Conservation (phyloP, 352 stramenopile genomes). For the Aphanomyces stellatus region DNA sequence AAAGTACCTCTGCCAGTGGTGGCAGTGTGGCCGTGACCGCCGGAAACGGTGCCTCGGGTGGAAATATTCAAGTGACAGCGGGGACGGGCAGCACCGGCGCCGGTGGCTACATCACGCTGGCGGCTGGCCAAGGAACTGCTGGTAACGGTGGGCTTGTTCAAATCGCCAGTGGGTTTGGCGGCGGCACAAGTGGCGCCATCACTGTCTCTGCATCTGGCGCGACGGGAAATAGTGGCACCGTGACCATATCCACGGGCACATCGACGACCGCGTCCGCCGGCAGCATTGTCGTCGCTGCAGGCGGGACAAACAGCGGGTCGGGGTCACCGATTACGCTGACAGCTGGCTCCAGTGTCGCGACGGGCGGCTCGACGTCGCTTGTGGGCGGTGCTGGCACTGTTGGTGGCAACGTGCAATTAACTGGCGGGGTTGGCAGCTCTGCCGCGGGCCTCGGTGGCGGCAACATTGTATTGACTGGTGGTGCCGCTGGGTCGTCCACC, state of each 20-base stretch:
- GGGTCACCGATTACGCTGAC: constrained; percentile 5
- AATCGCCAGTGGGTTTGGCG: constrained; percentile 8
- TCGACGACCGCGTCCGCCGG: constrained; percentile 12
- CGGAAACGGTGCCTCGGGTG: constrained; percentile 27
- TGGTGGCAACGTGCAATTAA: constrained; percentile 25
- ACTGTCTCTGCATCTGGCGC: constrained; percentile 7
- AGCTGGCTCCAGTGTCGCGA: constrained; percentile 34
- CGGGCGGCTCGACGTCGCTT: constrained; percentile 30
- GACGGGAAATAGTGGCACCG: constrained; percentile 13
- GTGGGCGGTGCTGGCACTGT: constrained; percentile 26
- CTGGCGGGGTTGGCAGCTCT: constrained; percentile 16
- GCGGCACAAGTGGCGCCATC: constrained; percentile 8
- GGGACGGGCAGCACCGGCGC: constrained; percentile 41
- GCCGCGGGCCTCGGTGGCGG: constrained; percentile 1
- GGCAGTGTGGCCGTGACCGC: constrained; percentile 23
- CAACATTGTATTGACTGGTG: not conserved
- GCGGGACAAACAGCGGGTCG: not conserved
- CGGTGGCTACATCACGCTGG: constrained; percentile 29
- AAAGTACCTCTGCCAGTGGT: constrained; percentile 19
- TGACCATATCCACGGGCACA: constrained; percentile 18
- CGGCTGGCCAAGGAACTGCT: constrained; percentile 7
- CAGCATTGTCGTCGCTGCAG: not conserved
- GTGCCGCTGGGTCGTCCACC: not conserved
- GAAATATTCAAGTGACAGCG: constrained; percentile 19
- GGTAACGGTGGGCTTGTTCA: constrained; percentile 5